These are phyloP conservation scores for Maudiozyma serrabonitensis DNA, from an alignment of 805 yeast species.

Conservation along the genomic window DNA sequence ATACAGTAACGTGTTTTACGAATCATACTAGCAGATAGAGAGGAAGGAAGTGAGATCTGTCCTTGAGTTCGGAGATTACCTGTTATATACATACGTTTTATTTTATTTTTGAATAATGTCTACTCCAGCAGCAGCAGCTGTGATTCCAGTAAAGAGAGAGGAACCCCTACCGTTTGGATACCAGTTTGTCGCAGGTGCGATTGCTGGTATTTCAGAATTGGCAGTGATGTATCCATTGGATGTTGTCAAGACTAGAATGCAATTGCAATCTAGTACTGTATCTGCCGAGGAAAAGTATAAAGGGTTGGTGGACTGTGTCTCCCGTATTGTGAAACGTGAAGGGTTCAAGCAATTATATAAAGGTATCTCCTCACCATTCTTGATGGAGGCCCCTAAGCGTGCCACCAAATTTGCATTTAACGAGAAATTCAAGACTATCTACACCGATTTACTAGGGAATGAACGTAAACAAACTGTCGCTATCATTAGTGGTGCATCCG, in stretches of 20 bases:
- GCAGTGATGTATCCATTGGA: constrained; percentile 93
- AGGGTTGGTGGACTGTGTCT: constrained; percentile 77
- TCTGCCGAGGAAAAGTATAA: constrained; percentile 34
- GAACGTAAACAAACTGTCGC: constrained; percentile 75
- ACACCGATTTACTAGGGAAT: constrained; percentile 61
- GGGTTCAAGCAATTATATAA: constrained; percentile 78
- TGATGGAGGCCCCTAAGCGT: constrained; percentile 99
- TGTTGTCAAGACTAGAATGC: constrained; percentile 71
- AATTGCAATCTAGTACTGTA: constrained; percentile 14
- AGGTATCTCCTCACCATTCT: constrained; percentile 91
- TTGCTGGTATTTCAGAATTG: constrained; percentile 96
- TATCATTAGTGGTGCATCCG: constrained; percentile 90
- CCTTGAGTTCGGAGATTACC: too few relatives aligned
- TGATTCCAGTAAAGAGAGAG: not conserved
- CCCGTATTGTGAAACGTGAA: constrained; percentile 76
- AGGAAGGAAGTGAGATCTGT: too few relatives aligned
- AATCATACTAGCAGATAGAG: too few relatives aligned
- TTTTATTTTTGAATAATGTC: not conserved
- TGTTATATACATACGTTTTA: not conserved
- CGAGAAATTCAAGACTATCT: constrained; percentile 89
- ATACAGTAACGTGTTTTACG: too few relatives aligned
- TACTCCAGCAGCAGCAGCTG: not conserved
- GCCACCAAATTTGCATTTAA: constrained; percentile 98
- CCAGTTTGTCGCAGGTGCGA: constrained; percentile 87
- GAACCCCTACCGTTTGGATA: constrained; percentile 72